Evolutionary conservation across 192 early-diverging fungal genomes (phyloP), one percentile per base, ranked within the genome.

Genomic region (Coemansia furcata): DNA sequence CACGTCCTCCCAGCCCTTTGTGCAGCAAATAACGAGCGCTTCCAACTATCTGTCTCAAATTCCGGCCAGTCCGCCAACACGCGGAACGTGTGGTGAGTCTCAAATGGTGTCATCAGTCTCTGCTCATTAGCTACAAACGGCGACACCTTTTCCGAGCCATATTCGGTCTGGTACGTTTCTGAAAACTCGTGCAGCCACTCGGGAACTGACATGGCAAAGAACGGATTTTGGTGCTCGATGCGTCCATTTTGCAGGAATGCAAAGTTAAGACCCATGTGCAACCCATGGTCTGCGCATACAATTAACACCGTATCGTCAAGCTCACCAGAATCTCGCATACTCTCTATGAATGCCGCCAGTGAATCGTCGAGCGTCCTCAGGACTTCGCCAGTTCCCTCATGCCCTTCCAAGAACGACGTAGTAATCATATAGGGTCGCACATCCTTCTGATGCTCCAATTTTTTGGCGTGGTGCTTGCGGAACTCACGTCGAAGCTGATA

Each of bases 221-320:
- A 80, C 21, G 78, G 78, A 23, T 80, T 80, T 38, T 80, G 62
- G 49, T 80, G 78, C 69, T 80, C 78, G 33, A 80, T 80, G 15
- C 67, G 65, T 3, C 78, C 78, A 30, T 67, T 80, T 17, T 80
- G 69, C 7, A 63, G 42, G 42, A 63, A 80, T 0, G 67, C 78
- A 75, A 80, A 80, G 52, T 80, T 80, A 4, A 80, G 26, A 7
- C 78, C 78, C 78, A 80, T 80, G 63, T 80, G 78, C 38, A 80
- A 54, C 0, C 78, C 78, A 29, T 80, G 78, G 67, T 80, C 78
- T 2, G 72, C 58, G 6, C 57, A 66, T 2, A 80, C n/a, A 12
- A 80, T 67, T 1, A 80, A 36, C 32, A 72, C 73, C 1, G 78
- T 80, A 59, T 80, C 64, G 10, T 75, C 64, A 1, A 80, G 67